Evolutionary conservation across 2,329 filamentous ascomycete species (phyloP).

Genomic region (Xylariales sp.): DNA sequence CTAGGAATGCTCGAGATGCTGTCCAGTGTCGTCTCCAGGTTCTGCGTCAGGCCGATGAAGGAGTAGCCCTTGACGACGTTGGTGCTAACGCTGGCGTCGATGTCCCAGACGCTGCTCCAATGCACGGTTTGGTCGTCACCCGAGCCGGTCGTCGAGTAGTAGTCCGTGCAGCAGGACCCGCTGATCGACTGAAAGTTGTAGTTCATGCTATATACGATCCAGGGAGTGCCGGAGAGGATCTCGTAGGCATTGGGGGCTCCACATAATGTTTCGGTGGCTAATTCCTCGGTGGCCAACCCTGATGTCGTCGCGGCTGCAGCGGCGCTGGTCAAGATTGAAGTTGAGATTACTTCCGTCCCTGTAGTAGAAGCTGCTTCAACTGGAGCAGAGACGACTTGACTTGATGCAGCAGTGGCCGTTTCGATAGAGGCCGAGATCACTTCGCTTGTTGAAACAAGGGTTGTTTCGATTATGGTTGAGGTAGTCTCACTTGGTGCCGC

Average conservation of each 20-base stretch:
- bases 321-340: background rate
- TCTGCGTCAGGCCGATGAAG: constrained; percentile 38
- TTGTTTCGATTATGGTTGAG: no score
- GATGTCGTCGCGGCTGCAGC: background rate
- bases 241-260: constrained; percentile 21
- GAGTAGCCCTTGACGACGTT: constrained; percentile 39
- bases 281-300: background rate
- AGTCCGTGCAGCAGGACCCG: constrained; percentile 35
- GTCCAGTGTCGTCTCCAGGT: constrained; percentile 33
- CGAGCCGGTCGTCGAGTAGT: constrained; percentile 28
- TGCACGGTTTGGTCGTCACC: constrained; percentile 26
- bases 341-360: no score
- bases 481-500: no score
- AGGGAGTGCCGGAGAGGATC: constrained; percentile 33
- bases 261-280: constrained; percentile 12
- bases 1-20: constrained; percentile 34
- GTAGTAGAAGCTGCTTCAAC: background rate
- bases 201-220: constrained; percentile 42
- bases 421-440: background rate
- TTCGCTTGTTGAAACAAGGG: background rate
- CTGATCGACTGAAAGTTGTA: constrained; percentile 34
- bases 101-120: constrained; percentile 35
- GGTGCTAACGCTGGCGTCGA: constrained; percentile 27
- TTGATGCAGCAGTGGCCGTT: background rate
- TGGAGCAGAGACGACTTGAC: background rate